A percentile compares a stretch with the other conserved stretches of the same genome.
Conservation (phyloP, 129 eudicot genomes). For the Chrysanthemum makinoi region DNA sequence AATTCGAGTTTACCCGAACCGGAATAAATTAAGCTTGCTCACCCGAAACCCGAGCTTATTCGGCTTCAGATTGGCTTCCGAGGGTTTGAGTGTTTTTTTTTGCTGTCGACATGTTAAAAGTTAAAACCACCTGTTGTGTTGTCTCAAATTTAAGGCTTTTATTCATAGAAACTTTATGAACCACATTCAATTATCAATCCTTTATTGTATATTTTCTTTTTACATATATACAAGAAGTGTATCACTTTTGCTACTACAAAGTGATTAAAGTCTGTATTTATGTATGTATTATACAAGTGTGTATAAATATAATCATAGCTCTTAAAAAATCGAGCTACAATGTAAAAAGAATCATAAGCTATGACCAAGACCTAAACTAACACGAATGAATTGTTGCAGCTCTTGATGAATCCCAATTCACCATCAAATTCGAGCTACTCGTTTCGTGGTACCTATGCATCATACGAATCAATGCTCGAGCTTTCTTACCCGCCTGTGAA, state of each 20-base stretch:
- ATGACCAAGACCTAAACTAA: slow-evolving; percentile 24
- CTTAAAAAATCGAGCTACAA: slow-evolving; percentile 40
- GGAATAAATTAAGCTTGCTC: too few species aligned
- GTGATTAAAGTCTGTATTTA: background rate
- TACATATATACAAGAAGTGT: slow-evolving; percentile 4
- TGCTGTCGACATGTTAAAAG: too few species aligned
- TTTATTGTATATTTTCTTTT: background rate
- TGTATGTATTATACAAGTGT: slow-evolving; percentile 23
- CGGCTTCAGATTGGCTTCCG: too few species aligned
- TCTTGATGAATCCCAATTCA: slow-evolving; percentile 43
- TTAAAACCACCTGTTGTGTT: too few species aligned
- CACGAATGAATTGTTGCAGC: slow-evolving; percentile 47
- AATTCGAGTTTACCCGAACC: too few species aligned
- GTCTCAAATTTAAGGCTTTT: too few species aligned
- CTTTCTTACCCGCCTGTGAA: slow-evolving; percentile 51
- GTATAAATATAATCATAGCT: slow-evolving; percentile 19
- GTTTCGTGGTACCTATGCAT: slow-evolving; percentile 62
- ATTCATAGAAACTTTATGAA: too few species aligned
- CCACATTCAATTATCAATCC: background rate
- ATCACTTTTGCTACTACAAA: slow-evolving; percentile 1
- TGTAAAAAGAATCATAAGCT: slow-evolving; percentile 12
- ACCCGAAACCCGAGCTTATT: too few species aligned
- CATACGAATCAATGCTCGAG: slow-evolving; percentile 57
- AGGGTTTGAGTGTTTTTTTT: too few species aligned
- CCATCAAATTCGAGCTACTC: slow-evolving; percentile 41